Conservation (phyloP, 805 yeast species). For the Ogataea paradorogensis region DNA sequence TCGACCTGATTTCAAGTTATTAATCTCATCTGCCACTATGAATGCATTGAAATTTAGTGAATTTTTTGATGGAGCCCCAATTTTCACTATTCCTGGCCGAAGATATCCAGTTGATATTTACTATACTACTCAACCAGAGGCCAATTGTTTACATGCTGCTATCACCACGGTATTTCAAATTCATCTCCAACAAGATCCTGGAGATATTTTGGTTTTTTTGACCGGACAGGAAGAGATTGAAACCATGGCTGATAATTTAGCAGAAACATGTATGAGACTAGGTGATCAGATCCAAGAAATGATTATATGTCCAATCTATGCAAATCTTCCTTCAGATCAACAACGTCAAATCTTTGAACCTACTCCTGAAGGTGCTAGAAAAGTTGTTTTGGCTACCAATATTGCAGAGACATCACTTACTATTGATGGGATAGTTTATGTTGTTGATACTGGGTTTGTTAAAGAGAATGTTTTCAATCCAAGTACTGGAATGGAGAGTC, state of each 20-base stretch:
- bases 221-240: conserved; percentile 98
- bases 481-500: conserved; percentile 80
- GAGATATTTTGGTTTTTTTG: conserved; percentile 85
- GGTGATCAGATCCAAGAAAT: conserved; percentile 61
- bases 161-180: conserved; percentile 84
- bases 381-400: conserved; percentile 91
- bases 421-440: conserved; percentile 92
- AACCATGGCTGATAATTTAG: conserved; percentile 64
- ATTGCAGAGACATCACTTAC: conserved; percentile 97
- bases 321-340: conserved; percentile 82
- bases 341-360: conserved; percentile 84
- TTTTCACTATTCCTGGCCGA: conserved; percentile 87
- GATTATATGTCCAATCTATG: conserved; percentile 82
- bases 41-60: conserved; percentile 84
- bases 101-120: conserved; percentile 87
- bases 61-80: conserved; percentile 81
- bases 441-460: conserved; percentile 92
- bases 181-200: conserved; percentile 66
- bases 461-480: conserved; percentile 91
- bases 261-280: conserved; percentile 61
- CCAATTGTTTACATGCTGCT: conserved; percentile 88
- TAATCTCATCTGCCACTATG: conserved; percentile 93
- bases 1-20: conserved; percentile 67
- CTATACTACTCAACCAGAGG: conserved; percentile 83
- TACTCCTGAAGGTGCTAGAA: conserved; percentile 74